phyloP scores from a whole-genome alignment of 371 early-diverging fungal species.

The Rhizopus delemar region DNA sequence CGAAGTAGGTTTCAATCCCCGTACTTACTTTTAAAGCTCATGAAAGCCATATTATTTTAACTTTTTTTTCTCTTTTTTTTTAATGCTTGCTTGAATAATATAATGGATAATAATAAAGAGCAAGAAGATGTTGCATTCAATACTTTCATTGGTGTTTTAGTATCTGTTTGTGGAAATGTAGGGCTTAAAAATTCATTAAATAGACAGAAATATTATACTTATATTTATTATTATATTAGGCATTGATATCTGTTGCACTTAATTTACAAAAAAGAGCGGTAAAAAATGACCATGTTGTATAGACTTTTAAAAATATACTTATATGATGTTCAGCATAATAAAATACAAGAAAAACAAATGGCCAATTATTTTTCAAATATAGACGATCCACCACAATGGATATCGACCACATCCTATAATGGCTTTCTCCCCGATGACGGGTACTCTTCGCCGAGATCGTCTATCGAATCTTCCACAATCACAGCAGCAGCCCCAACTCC shows the following conservation, averaged over 20 bases:
- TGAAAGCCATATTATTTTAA: not conserved
- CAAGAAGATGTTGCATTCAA: slow-evolving; percentile 38
- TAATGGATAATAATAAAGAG: slow-evolving; percentile 6
- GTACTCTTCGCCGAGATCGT: slow-evolving; percentile 52
- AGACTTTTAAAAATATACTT: not conserved
- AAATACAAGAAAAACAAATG: slow-evolving; percentile 46
- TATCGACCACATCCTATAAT: slow-evolving; percentile 24
- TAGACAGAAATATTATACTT: not conserved
- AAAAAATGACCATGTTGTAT: slow-evolving; percentile 31
- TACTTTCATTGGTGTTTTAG: slow-evolving; percentile 64
- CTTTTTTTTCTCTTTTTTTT: slow-evolving; percentile 1
- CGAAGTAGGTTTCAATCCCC: not conserved
- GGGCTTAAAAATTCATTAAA: slow-evolving; percentile 13
- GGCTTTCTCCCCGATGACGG: slow-evolving; percentile 53
- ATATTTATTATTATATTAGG: slow-evolving; percentile 32
- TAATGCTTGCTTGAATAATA: not conserved
- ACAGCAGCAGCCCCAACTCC: not conserved
- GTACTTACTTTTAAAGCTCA: not conserved
- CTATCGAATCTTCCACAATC: slow-evolving; percentile 30
- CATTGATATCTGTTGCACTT: slow-evolving; percentile 68
- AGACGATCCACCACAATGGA: slow-evolving; percentile 51
- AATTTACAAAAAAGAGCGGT: slow-evolving; percentile 72
- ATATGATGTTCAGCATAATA: slow-evolving; percentile 40
- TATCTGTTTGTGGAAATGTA: slow-evolving; percentile 67
- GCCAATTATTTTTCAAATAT: slow-evolving; percentile 50